These are phyloP conservation scores for Yamadazyma buinensis DNA, from an alignment of 1,139 yeast genomes.

Conservation along the genomic window DNA sequence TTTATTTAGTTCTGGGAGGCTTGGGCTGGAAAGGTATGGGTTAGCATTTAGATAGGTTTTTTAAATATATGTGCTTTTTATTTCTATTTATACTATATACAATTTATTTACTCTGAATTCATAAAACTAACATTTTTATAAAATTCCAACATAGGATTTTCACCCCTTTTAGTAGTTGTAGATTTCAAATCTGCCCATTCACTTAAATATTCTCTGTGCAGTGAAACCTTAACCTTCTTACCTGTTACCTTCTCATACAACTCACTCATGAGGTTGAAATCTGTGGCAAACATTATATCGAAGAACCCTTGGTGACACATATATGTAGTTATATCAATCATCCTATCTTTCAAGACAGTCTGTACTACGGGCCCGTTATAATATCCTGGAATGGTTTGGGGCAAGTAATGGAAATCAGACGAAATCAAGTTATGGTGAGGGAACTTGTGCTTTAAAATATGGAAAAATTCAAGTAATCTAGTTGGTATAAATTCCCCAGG, in stretches of 20 bases:
- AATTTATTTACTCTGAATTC: constrained; percentile 29
- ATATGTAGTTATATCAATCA: constrained; percentile 69
- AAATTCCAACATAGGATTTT: constrained; percentile 82
- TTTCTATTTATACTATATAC: not conserved
- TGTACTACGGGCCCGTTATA: constrained; percentile 79
- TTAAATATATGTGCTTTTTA: too few relatives aligned
- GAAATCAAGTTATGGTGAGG: constrained; percentile 73
- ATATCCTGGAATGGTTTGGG: constrained; percentile 61
- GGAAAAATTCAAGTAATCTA: constrained; percentile 62
- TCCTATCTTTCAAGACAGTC: constrained; percentile 63
- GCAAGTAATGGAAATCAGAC: constrained; percentile 69
- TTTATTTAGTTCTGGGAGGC: too few relatives aligned
- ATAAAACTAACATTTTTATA: constrained; percentile 76
- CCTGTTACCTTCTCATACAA: constrained; percentile 66
- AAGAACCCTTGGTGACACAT: constrained; percentile 83
- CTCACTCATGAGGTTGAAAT: constrained; percentile 60
- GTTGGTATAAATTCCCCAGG: constrained; percentile 84
- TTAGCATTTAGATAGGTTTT: not conserved
- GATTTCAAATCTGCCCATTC: constrained; percentile 70
- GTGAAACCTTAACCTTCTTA: constrained; percentile 49
- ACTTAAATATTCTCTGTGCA: constrained; percentile 63
- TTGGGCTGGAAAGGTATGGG: not conserved
- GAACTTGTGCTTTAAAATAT: constrained; percentile 58
- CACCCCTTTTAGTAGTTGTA: constrained; percentile 74
- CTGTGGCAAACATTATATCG: constrained; percentile 86